Evolutionary conservation across 495 filamentous ascomycete species (phyloP).

Genomic region (Lophiostoma macrostomum): DNA sequence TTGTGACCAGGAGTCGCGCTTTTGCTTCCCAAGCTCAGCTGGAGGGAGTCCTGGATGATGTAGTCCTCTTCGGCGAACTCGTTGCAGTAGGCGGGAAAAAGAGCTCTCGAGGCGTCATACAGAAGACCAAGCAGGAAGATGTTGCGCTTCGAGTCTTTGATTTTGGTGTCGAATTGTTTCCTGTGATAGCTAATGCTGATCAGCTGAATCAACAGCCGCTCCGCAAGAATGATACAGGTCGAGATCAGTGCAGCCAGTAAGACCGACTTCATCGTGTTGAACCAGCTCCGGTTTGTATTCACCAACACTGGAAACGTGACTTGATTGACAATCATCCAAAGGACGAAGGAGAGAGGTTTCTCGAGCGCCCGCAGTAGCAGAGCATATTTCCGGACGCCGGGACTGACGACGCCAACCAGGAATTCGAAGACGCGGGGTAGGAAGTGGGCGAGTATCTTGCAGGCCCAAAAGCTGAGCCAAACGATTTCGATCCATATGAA

Average conservation of each 20-base stretch:
- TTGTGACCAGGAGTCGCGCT: constrained; percentile 47
- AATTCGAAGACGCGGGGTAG: constrained; percentile 84
- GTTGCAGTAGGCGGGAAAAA: constrained; percentile 88
- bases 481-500: constrained; percentile 91
- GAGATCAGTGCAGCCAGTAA: constrained; percentile 75
- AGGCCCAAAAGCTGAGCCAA: constrained; percentile 84
- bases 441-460: constrained; percentile 75
- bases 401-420: constrained; percentile 82
- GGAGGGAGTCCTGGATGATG: constrained; percentile 77
- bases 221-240: constrained; percentile 69
- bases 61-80: constrained; percentile 92
- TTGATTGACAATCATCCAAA: constrained; percentile 77
- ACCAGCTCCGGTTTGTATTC: constrained; percentile 46
- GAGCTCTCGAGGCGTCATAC: constrained; percentile 79
- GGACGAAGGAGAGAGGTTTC: constrained; percentile 80
- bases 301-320: constrained; percentile 66
- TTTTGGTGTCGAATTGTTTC: constrained; percentile 82
- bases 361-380: constrained; percentile 74
- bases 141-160: constrained; percentile 84
- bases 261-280: constrained; percentile 63
- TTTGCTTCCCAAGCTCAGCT: constrained; percentile 43
- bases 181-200: constrained; percentile 95
- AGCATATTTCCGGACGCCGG: constrained; percentile 90
- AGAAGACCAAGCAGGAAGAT: constrained; percentile 74
- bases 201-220: constrained; percentile 83